Evolutionary conservation across 495 filamentous ascomycete genomes (phyloP).

Genomic region (Talaromyces adpressus): DNA sequence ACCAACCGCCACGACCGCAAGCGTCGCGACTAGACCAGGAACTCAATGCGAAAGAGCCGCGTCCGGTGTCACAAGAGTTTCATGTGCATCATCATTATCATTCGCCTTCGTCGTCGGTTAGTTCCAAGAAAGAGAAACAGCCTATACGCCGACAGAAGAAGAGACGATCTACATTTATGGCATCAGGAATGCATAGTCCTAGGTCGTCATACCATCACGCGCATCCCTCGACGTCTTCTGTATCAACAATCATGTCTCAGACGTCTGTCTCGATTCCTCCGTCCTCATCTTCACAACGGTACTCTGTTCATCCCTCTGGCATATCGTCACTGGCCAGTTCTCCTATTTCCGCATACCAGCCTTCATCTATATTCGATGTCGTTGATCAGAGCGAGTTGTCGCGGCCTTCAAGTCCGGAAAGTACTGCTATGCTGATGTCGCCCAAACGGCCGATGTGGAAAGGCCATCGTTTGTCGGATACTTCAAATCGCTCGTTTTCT

Average conservation of each 20-base stretch:
- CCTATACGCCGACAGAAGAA: constrained; percentile 57
- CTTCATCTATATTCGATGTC: constrained; percentile 73
- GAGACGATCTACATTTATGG: constrained; percentile 50
- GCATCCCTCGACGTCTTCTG: constrained; percentile 41
- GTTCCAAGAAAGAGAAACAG: constrained; percentile 43
- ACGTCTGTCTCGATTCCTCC: constrained; percentile 54
- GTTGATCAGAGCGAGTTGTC: constrained; percentile 51
- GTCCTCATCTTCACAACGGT: constrained; percentile 34
- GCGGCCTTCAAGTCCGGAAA: constrained; percentile 69
- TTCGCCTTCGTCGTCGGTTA: constrained; percentile 41
- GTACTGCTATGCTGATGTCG: constrained; percentile 47
- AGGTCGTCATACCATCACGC: constrained; percentile 29
- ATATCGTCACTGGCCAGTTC: constrained; percentile 75
- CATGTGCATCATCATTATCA: constrained; percentile 95
- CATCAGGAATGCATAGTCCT: constrained; percentile 42
- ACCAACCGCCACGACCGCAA: constrained; percentile 14
- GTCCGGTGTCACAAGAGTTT: constrained; percentile 59
- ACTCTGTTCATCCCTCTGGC: constrained; percentile 62
- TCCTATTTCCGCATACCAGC: constrained; percentile 64
- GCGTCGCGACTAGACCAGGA: constrained; percentile 56
- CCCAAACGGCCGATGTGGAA: constrained; percentile 36
- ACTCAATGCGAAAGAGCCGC: constrained; percentile 47
- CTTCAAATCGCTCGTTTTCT: constrained; percentile 43
- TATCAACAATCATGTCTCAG: constrained; percentile 54
- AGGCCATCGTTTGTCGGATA: constrained; percentile 45